These are phyloP conservation scores for Plasmodium coatneyi DNA, from an alignment of 169 alveolate genomes.

Conservation along the genomic window DNA sequence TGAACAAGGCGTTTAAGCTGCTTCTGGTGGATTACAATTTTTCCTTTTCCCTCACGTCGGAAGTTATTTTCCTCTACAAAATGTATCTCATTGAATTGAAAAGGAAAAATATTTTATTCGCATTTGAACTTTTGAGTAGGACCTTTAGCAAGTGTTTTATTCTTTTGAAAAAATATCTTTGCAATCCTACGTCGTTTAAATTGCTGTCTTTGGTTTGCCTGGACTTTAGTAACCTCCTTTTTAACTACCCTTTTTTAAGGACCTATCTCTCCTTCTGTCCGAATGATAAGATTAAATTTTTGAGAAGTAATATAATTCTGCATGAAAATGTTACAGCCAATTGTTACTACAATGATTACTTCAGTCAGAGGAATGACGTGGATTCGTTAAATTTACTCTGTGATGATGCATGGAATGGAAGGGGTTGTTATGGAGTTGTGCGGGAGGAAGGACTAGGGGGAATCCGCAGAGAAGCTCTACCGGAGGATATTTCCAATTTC, in stretches of 20 bases:
- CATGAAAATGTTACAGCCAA: constrained; percentile 11
- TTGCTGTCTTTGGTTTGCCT: constrained; percentile 49
- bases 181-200: constrained; percentile 65
- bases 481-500: neutral
- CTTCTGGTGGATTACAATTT: constrained; percentile 44
- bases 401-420: neutral
- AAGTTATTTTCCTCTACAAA: constrained; percentile 59
- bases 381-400: neutral
- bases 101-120: constrained; percentile 30
- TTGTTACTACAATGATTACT: neutral
- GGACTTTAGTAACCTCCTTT: constrained; percentile 39
- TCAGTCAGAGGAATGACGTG: neutral
- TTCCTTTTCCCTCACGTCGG: constrained; percentile 61
- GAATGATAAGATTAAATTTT: constrained; percentile 13
- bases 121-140: constrained; percentile 39
- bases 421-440: neutral
- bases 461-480: neutral
- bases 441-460: neutral
- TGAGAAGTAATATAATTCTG: constrained; percentile 26
- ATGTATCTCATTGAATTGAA: constrained; percentile 62
- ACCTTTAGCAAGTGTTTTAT: constrained; percentile 57
- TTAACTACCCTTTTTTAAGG: constrained; percentile 38
- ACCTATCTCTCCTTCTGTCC: constrained; percentile 26
- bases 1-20: constrained; percentile 54
- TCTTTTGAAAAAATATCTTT: constrained; percentile 47